Base-by-base conservation (phyloP, 2,329 filamentous ascomycete genomes). In the Diplodia seriata region DNA sequence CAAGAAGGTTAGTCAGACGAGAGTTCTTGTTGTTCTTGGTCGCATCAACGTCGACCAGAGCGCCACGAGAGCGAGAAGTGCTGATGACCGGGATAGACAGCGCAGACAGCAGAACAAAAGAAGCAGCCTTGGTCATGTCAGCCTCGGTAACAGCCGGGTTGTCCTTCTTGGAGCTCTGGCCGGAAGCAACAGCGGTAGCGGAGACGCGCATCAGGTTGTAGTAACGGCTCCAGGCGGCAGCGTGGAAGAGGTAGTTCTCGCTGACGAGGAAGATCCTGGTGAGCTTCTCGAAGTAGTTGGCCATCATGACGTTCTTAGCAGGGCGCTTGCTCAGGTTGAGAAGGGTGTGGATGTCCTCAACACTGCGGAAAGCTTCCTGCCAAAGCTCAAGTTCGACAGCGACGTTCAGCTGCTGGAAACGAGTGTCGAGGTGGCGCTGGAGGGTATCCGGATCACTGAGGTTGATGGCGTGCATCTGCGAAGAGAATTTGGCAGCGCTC, bases 201-300 rank as follows among this genome's bases (percentile, higher is more conserved):
- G 94, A 97, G 80, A 97, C 91, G 76, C 94, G 93, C 71, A 99
- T 90, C 40, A 99, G 89, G 78, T 93, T 97, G 86, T 97, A 98
- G 85, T 97, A 98, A 75, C 94, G 88, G 74, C 93, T 96, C 93
- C 93, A 99, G 70, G 95, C 93, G 66, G 95, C 95, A 73, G 95
- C 95, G 78, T 99, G 95, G 89, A 99, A 99, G 55, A 99, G 89
- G 80, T 98, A 98, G 86, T 99, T 99, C 84, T 98, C 95, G 80
- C 94, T 97, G 73, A 98, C 95, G 71, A 99, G 88, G 87, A 99
- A 99, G 80, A 99, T 99, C 72, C 94, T 90, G 50, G 95, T 97
- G 68, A 99, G 89, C 85, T 98, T 98, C 86, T 99, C 95, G 82
- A 98, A 99, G 87, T 99, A 99, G 85, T 98, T 99, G 83, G 95